Evolutionary conservation across 805 yeast species (phyloP), one percentile per base, ranked within the genome.

Genomic region (Grigorovia humatica): DNA sequence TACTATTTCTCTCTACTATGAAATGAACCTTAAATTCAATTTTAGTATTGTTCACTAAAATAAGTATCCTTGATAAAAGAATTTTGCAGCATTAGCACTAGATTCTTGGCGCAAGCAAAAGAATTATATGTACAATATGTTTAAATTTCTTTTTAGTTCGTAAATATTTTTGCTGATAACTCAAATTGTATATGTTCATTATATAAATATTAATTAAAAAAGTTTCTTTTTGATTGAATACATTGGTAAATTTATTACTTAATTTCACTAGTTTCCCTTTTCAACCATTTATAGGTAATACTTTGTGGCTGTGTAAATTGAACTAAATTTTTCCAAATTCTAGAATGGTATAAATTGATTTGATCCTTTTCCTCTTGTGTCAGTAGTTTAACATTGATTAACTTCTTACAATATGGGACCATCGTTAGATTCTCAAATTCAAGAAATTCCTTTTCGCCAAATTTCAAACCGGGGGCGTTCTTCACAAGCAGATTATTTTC

Each of bases 381-480:
- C 58, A 91, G 73, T 63, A 87, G 57, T 6, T 60, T 57, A 8
- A 59, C 65, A 62, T 89, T 87, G 53, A 90, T 88, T 63, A 91
- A 75, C 48, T 78, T 81, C 56, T 74, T 75, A 66, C 96, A 88
- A 67, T 85, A 85, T 18, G 99, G 99, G 19, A 87, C 86, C 58
- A 82, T 67, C 0, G 98, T 91, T 49, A 88, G 71, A 57, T 95
- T 88, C 55, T 87, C 95, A 65, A 93, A 89, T 54, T 78, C 80
- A 48, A 80, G 76, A 62, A 79, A 84, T 52, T 70, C 68, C 57
- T 72, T 74, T 48, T 80, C 86, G 50, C 80, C 82, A 66, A 75
- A 78, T 57, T 75, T 75, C 59, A 65, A 54, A 52, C 55, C 72
- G 4, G 71, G 67, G 20, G 43, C 38, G 30, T 66, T 71, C 52